Evolutionary conservation across 2,329 filamentous ascomycete species (phyloP), one percentile per base, ranked within the genome.

Genomic region (Beauveria pseudobassiana): DNA sequence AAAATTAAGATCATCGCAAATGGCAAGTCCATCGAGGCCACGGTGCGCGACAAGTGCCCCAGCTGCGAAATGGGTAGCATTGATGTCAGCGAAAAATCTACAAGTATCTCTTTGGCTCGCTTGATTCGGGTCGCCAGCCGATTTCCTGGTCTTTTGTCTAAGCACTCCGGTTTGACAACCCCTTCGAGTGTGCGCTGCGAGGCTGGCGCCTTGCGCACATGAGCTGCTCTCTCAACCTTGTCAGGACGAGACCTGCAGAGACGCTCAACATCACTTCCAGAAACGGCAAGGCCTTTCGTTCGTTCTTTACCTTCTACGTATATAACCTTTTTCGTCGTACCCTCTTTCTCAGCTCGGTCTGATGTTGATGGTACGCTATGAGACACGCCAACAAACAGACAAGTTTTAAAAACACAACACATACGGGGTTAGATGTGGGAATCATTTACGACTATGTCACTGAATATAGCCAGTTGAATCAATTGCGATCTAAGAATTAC

Each of bases 1-100:
- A 84, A 76, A 54, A 82, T 93, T 69, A 86, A 81, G 66, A 84
- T 92, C 76, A 76, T 69, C 46, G 78, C 78, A 71, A 78, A 81
- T 55, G 88, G 88, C 72, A 82, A 82, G 72, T 80, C 79, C 2
- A 72, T 78, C 67, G 77, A 73, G 2, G 89, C 85, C 64, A 81
- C 68, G 3, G 83, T 93, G 64, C 82, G 81, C 58, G 90, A 95
- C 78, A 91, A 90, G 77, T 95, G 90, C 80, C 82, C 83, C 75
- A 87, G 87, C 67, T 95, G 90, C 73, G 69, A 57, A 54, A 58
- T 68, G 40, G 65, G 72, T 46, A 77, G 80, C 68, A 82, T 91
- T 54, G 88, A 91, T 69, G 78, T 88, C 66, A 84, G 81, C 65
- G 74, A 78, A 64, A 80, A 67, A 74, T 82, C 64, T 88, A 86